Evolutionary conservation across 2,329 filamentous ascomycete genomes (phyloP).

Genomic region (Torrubiellomyces zombiae): DNA sequence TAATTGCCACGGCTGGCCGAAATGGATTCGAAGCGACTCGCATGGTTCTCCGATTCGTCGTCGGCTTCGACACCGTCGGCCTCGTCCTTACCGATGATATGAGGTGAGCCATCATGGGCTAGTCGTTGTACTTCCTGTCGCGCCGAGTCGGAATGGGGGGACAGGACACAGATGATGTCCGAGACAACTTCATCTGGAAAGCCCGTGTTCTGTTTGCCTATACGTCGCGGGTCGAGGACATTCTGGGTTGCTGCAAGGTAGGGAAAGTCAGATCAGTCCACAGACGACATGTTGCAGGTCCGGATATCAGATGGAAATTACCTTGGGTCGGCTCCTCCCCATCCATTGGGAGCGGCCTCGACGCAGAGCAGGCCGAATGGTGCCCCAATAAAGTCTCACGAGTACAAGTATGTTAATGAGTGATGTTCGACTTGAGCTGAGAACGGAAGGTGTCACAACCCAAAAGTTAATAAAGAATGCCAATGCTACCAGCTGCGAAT

Average conservation of each 20-base stretch:
- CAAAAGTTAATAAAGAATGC: no score
- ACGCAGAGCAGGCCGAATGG: no score
- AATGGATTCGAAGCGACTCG: conserved; percentile 24
- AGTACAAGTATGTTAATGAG: no score
- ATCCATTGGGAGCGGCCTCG: conserved; percentile 24
- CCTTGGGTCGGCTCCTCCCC: conserved; percentile 27
- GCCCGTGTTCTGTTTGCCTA: conserved; percentile 67
- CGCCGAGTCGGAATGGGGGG: conserved; percentile 60
- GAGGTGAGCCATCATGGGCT: conserved; percentile 27
- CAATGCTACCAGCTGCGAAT: no score
- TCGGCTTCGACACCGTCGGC: conserved; percentile 34
- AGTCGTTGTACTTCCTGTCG: conserved; percentile 48
- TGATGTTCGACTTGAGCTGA: no score
- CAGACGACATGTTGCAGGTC: neutral
- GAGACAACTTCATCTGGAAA: conserved; percentile 68
- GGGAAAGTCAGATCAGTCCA: conserved; percentile 1
- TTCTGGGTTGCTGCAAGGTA: conserved; percentile 8
- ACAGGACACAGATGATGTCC: conserved; percentile 78
- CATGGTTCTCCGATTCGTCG: conserved; percentile 32
- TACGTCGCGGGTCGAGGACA: conserved; percentile 61
- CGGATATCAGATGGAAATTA: conserved; percentile 6
- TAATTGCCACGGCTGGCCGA: conserved; percentile 35
- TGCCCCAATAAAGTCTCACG: no score
- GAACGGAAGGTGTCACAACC: no score
- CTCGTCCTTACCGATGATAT: conserved; percentile 31